Evolutionary conservation across 257 asterid genomes (phyloP).

Genomic region (Forsythia suspensa): DNA sequence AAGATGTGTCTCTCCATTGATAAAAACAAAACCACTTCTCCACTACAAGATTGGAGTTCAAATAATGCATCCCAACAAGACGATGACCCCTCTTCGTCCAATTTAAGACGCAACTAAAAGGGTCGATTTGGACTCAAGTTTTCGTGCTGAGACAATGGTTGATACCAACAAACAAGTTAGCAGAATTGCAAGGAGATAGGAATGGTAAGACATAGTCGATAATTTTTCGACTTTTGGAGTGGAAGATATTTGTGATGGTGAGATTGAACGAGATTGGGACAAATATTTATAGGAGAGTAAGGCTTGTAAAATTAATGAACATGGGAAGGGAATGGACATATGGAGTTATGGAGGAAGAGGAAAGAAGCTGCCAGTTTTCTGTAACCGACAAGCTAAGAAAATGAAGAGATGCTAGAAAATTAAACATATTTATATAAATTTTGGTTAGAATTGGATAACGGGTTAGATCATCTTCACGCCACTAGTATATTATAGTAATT

Average conservation of each 20-base stretch:
- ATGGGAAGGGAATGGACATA: conserved; percentile 17
- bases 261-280: background rate
- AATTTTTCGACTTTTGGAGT: background rate
- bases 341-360: conserved; percentile 19
- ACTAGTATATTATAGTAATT: no score
- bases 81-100: conserved; percentile 40
- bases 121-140: conserved; percentile 19
- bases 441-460: background rate
- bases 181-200: conserved; percentile 21
- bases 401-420: conserved; percentile 1
- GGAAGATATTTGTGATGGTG: background rate
- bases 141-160: conserved; percentile 25
- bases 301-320: conserved; percentile 9
- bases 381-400: background rate
- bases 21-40: conserved; percentile 59
- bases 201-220: conserved; percentile 30
- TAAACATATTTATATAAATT: no score
- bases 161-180: conserved; percentile 20
- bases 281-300: conserved; percentile 23
- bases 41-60: conserved; percentile 69
- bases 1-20: conserved; percentile 64
- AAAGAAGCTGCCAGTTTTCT: conserved; percentile 3
- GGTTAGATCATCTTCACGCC: no score
- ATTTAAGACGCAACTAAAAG: conserved; percentile 31
- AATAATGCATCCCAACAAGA: conserved; percentile 65